Base-by-base conservation (phyloP, 441 rosid genomes). In the Gossypium laxum region DNA sequence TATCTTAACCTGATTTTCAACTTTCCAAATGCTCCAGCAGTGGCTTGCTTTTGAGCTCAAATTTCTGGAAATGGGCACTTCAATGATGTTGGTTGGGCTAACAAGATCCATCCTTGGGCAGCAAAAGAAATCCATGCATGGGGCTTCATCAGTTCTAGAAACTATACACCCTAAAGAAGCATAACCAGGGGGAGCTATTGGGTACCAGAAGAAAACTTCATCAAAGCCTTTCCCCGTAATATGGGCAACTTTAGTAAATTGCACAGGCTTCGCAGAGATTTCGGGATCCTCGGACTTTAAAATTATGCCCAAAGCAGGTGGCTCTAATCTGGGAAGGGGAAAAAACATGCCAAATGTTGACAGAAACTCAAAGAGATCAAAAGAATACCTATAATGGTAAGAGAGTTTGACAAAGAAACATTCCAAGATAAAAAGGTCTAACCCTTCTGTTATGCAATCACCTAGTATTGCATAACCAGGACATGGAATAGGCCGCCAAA, bases 31-130 rank as follows among this genome's bases (percentile, higher is more conserved):
- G 86, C 98, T 89, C 99, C 98, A 96, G 87, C 91, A 83, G 56
- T 89, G 93, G 72, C 89, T 87, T 52, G 86, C 80, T 84, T 83
- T 92, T 70, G 96, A 84, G 78, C 88, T 88, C 54, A 87, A 85
- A 56, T 91, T 88, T 84, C 92, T 92, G 22, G 97, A 85, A 75
- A 89, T 74, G 54, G 97, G 92, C 75, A 85, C 72, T 54, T 96
- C 99, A 76, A 72, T 71, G 73, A 96, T 87, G 83, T 87, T 93
- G 74, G 91, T 80, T 78, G 90, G 96, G 85, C 83, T 85, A 76
- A 96, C 97, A 75, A 90, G 87, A 88, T 96, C 96, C 85, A 87
- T 87, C 81, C 98, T 87, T n/a, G 97, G 99, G 84, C 99, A 96
- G 81, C 99, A 91, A 74, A 91, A 45, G 66, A 75, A 81, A 83